A percentile compares a stretch with the other conserved stretches of the same genome.
phyloP scores from a whole-genome alignment of 257 asterid species.

The Solanum bulbocastanum region DNA sequence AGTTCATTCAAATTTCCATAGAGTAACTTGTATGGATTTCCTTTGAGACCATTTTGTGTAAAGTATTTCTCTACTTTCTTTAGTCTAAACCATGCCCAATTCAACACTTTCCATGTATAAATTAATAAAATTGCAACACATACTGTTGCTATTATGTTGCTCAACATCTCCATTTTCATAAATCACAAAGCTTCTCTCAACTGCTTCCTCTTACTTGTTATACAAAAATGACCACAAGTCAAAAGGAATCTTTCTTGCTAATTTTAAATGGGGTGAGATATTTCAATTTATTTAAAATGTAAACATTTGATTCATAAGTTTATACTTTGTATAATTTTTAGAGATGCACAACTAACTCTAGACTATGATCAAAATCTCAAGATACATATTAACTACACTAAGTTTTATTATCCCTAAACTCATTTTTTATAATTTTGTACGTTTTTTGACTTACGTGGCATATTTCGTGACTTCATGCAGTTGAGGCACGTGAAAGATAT shows the following conservation, averaged over 20 bases:
- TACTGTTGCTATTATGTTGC: neutral
- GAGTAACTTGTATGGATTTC: conserved; percentile 20
- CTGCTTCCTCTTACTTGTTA: neutral
- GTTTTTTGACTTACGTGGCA: no score
- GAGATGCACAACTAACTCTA: no score
- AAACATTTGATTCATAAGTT: no score
- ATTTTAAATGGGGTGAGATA: no score
- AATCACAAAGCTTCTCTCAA: neutral
- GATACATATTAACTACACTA: accelerated
- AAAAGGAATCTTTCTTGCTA: no score
- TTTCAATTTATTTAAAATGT: no score
- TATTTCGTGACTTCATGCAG: accelerated
- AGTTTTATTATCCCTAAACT: accelerated
- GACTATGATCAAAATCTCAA: no score
- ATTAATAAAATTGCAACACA: neutral
- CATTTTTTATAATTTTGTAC: no score
- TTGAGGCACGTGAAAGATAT: no score
- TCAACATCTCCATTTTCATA: conserved; percentile 12
- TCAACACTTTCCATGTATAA: conserved; percentile 10
- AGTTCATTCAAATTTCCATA: conserved; percentile 32
- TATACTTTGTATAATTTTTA: no score
- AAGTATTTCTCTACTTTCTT: conserved; percentile 18
- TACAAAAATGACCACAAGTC: no score
- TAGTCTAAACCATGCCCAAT: conserved; percentile 29
- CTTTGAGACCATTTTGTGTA: conserved; percentile 23